Evolutionary conservation across 192 early-diverging fungal genomes (phyloP).

Genomic region (Podila epicladia): DNA sequence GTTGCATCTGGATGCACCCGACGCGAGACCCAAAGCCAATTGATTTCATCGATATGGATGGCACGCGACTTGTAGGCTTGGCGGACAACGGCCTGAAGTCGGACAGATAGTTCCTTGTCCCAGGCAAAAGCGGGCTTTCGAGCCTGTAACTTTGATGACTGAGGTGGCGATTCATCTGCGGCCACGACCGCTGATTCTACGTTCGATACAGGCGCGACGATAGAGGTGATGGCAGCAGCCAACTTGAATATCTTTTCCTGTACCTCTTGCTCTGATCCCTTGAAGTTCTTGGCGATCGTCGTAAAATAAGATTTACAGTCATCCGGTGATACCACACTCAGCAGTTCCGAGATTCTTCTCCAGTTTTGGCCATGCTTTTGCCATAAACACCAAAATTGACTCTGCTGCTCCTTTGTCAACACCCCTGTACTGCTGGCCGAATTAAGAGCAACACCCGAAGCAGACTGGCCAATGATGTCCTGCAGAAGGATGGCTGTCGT

Average conservation of each 20-base stretch:
- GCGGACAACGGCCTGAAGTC: slow-evolving; percentile 14
- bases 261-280: not conserved
- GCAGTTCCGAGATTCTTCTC: not conserved
- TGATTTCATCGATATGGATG: slow-evolving; percentile 31
- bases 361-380: slow-evolving; percentile 13
- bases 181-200: no score
- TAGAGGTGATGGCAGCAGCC: not conserved
- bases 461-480: no score
- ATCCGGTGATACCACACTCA: not conserved
- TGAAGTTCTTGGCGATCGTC: slow-evolving; percentile 8
- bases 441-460: no score
- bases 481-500: no score
- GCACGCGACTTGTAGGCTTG: slow-evolving; percentile 19
- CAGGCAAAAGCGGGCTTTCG: slow-evolving; percentile 15
- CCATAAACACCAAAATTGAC: slow-evolving; percentile 14
- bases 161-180: no score
- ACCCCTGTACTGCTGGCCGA: not conserved
- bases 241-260: not conserved
- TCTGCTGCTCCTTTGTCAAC: slow-evolving; percentile 12
- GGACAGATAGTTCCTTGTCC: slow-evolving; percentile 39
- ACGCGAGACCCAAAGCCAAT: slow-evolving; percentile 26
- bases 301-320: slow-evolving; percentile 5
- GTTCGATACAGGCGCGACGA: no score
- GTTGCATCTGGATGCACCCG: slow-evolving; percentile 21
- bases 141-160: no score